Conservation (phyloP, 1,284 basidiomycete genomes). For the Pseudomicrostroma phylloplanum region DNA sequence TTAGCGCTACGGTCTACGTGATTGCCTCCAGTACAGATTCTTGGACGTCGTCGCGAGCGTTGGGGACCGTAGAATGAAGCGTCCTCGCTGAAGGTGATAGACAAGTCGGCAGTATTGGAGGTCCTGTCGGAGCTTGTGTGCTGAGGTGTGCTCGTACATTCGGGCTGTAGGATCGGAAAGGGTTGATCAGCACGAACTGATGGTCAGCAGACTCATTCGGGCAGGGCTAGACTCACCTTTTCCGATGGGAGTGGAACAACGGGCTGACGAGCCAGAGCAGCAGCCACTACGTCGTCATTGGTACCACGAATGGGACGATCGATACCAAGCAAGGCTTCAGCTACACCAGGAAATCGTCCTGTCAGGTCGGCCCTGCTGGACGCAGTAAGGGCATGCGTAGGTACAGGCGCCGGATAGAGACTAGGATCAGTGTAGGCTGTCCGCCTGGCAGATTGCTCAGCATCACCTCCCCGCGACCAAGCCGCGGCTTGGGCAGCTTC, state of each 20-base stretch:
- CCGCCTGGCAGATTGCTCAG: too few species aligned
- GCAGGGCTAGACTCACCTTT: too few species aligned
- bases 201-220: not conserved
- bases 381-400: not conserved
- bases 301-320: not conserved
- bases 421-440: too few species aligned
- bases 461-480: not conserved
- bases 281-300: not conserved
- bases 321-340: constrained; percentile 2
- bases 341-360: constrained; percentile 1
- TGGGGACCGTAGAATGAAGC: constrained; percentile 3
- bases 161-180: not conserved
- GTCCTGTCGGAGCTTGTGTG: not conserved
- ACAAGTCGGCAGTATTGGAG: not conserved
- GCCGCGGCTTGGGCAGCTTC: constrained; percentile 3
- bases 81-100: not conserved
- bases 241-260: not conserved
- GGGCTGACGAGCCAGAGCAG: constrained; percentile 1
- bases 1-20: too few species aligned
- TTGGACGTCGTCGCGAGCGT: not conserved
- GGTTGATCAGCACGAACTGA: not conserved
- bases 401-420: too few species aligned
- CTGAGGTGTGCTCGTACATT: not conserved
- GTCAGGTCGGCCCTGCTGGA: not conserved
- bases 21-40: too few species aligned